Base-by-base conservation (phyloP, 2,329 filamentous ascomycete species). In the Claviceps lovelessii region DNA sequence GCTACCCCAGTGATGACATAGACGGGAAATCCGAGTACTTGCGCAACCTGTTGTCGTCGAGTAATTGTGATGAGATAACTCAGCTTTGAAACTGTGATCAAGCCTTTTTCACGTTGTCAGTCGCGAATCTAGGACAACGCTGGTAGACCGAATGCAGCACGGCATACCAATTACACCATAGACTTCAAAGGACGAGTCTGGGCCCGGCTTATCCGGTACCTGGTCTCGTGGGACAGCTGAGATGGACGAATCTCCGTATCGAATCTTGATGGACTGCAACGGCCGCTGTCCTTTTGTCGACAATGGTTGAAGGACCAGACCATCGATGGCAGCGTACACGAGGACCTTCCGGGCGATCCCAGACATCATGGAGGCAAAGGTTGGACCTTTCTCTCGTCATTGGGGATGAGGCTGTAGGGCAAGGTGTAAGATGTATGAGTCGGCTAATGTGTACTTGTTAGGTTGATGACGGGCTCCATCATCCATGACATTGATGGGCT, bases 1-100 rank as follows among this genome's bases (percentile, higher is more conserved):
- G 89, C 85, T 37, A 97, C 87, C 61, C 94, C 88, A 47, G 86
- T 93, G 57, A 96, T 81, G 44, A 89, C 84, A 68, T 94, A 98
- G 54, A 97, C 75, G 0, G 90, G 85, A 54, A 80, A 84, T 6
- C 88, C 89, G 59, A 84, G 83, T 51, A 97, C 83, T 59, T 90
- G 85, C 3, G 93, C 93, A 51, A 97, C 90, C 67, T 95, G 88
- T 63, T 94, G 81, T 49, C 91, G 86, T 56, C 83, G 81, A 28
- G 85, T 90, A 63, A 98, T 94, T 11, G 88, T 85, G 56, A 98
- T 80, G 7, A 98, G 79, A 69, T 91, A 97, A 59, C 83, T 87
- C 33, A 84, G 79, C 42, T 83, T 86, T 28, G 90, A 87, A 57
- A 97, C 80, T 41, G 84, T 88, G 48, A 98, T 79, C 1, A 98